Percentiles rank a stretch among this genome's conserved stretches.
These are phyloP conservation scores for Corymbia calophylla DNA, from an alignment of 441 rosid species.

Conservation along the genomic window DNA sequence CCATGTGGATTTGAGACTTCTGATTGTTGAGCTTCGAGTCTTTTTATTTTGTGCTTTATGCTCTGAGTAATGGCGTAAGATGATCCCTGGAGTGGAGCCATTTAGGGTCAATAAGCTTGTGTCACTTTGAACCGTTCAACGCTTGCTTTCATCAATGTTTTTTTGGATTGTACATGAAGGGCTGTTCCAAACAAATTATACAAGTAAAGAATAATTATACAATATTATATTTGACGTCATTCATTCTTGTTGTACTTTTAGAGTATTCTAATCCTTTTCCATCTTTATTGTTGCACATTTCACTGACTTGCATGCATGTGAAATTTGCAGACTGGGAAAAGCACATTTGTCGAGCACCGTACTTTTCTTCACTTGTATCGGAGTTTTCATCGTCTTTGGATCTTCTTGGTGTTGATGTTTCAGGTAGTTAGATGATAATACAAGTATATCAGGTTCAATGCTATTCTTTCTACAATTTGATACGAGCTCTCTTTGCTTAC, in stretches of 20 bases:
- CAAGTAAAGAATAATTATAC: background rate
- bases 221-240: background rate
- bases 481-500: background rate
- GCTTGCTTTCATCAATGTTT: background rate
- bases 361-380: conserved; percentile 96
- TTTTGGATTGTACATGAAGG: background rate
- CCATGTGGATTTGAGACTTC: background rate
- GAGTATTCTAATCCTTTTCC: background rate
- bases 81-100: background rate
- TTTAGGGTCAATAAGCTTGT: background rate
- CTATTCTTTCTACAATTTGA: conserved; percentile 4
- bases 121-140: background rate
- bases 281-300: background rate
- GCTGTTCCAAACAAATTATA: background rate
- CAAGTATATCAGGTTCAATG: background rate
- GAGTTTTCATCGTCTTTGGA: conserved; percentile 98
- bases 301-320: background rate
- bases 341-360: conserved; percentile 98
- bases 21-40: background rate
- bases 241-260: background rate
- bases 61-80: background rate
- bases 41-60: background rate
- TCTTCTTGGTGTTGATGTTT: conserved; percentile 94
- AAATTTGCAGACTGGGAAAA: conserved; percentile 82
- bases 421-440: conserved; percentile 49